These are phyloP conservation scores for Vitis hybrid DNA, from an alignment of 177 flowering plant genomes.

Conservation along the genomic window DNA sequence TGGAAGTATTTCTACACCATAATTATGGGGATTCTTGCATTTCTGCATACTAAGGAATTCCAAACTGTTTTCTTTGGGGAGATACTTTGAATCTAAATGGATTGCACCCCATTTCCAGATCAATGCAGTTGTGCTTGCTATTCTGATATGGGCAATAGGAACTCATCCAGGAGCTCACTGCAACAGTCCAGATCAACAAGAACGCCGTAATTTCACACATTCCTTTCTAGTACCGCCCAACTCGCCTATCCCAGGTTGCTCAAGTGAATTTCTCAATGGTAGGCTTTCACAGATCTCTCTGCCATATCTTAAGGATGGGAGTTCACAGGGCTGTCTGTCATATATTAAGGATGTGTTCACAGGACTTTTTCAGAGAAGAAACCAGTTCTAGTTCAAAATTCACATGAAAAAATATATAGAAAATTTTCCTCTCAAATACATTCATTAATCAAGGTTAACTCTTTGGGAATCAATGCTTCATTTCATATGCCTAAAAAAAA, in stretches of 20 bases:
- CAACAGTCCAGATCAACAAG: neutral
- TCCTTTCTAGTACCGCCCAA: slow-evolving; percentile 42
- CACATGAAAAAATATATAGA: too few species aligned
- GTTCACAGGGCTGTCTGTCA: slow-evolving; percentile 10
- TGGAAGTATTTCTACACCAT: too few species aligned
- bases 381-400: neutral
- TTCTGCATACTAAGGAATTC: too few species aligned
- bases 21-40: too few species aligned
- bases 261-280: slow-evolving; percentile 6
- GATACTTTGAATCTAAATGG: too few species aligned
- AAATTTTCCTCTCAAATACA: too few species aligned
- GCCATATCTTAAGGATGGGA: neutral
- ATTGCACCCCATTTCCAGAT: slow-evolving; percentile 26
- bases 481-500: too few species aligned
- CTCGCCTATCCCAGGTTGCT: slow-evolving; percentile 3
- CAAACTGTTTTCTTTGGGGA: too few species aligned
- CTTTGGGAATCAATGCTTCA: too few species aligned
- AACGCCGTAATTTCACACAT: slow-evolving; percentile 7
- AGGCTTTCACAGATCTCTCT: neutral
- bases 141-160: slow-evolving; percentile 36
- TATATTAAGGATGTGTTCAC: slow-evolving; percentile 5
- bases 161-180: slow-evolving; percentile 18
- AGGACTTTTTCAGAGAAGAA: slow-evolving; percentile 10
- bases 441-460: too few species aligned
- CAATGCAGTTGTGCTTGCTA: slow-evolving; percentile 26